Evolutionary conservation across 352 stramenopile species (phyloP).

Genomic region (Phytophthora pinifolia): DNA sequence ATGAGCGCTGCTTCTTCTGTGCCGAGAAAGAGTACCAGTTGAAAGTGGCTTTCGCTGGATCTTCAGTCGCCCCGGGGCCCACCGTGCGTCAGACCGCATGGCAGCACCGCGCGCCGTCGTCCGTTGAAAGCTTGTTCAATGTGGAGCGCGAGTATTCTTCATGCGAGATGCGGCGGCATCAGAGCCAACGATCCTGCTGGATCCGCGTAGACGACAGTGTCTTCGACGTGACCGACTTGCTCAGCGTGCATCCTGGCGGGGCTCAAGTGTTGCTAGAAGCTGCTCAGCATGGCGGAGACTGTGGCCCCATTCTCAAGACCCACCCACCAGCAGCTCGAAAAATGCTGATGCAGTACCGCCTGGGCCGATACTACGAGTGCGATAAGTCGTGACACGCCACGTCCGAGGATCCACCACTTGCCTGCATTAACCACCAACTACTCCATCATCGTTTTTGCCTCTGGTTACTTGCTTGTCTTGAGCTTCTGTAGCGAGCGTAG

Average conservation of each 20-base stretch:
- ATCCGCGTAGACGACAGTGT: slow-evolving; percentile 86
- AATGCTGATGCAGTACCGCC: slow-evolving; percentile 56
- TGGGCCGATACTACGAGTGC: slow-evolving; percentile 69
- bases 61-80: slow-evolving; percentile 22
- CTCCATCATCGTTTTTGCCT: too few relatives aligned
- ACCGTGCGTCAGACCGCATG: slow-evolving; percentile 24
- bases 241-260: slow-evolving; percentile 88
- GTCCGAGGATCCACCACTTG: slow-evolving; percentile 1
- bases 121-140: slow-evolving; percentile 32
- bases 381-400: slow-evolving; percentile 30
- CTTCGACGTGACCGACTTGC: slow-evolving; percentile 91
- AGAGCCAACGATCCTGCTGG: slow-evolving; percentile 86
- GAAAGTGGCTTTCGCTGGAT: slow-evolving; percentile 43
- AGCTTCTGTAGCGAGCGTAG: slow-evolving; percentile 69
- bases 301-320: slow-evolving; percentile 48
- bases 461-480: slow-evolving; percentile 38
- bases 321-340: slow-evolving; percentile 46
- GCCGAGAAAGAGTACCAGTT: slow-evolving; percentile 78
- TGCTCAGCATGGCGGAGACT: slow-evolving; percentile 54
- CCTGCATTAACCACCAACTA: not conserved
- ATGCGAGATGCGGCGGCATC: slow-evolving; percentile 88
- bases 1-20: slow-evolving; percentile 68
- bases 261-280: slow-evolving; percentile 61
- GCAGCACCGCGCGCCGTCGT: slow-evolving; percentile 30
- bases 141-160: slow-evolving; percentile 78